A percentile compares a stretch with the other conserved stretches of the same genome.
phyloP scores from a whole-genome alignment of 106 monocot genomes.

The Hemerocallis citrina region DNA sequence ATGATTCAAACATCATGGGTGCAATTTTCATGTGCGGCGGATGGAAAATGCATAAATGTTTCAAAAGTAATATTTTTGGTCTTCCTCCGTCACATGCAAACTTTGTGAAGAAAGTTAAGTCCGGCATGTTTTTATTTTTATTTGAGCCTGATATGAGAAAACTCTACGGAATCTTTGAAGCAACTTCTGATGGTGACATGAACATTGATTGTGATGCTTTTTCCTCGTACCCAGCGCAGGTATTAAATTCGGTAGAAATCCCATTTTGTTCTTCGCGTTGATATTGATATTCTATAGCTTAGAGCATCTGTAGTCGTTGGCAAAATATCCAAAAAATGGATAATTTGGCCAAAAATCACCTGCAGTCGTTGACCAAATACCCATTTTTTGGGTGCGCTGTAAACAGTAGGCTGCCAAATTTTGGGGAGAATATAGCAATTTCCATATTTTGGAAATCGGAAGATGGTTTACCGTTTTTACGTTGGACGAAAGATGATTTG shows the following conservation, averaged over 20 bases:
- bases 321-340: not conserved
- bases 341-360: too few species aligned
- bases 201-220: conserved; percentile 36
- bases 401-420: too few species aligned
- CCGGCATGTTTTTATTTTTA: conserved; percentile 39
- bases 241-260: not conserved
- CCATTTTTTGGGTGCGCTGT: too few species aligned
- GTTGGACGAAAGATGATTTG: too few species aligned
- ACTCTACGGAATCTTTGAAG: conserved; percentile 44
- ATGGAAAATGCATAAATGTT: conserved; percentile 33
- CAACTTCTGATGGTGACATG: conserved; percentile 32
- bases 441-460: too few species aligned
- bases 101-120: conserved; percentile 27
- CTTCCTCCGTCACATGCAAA: conserved; percentile 17
- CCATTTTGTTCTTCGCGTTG: not conserved
- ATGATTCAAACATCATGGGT: conserved; percentile 13
- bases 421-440: too few species aligned
- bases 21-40: conserved; percentile 50
- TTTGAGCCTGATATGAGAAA: conserved; percentile 49
- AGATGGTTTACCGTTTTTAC: too few species aligned
- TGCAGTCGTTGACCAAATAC: too few species aligned
- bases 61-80: conserved; percentile 34
- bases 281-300: not conserved
- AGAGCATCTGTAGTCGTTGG: not conserved
- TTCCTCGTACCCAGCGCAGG: conserved; percentile 39